Base-by-base conservation (phyloP, 352 stramenopile genomes). In the Pseudoperonospora humuli region DNA sequence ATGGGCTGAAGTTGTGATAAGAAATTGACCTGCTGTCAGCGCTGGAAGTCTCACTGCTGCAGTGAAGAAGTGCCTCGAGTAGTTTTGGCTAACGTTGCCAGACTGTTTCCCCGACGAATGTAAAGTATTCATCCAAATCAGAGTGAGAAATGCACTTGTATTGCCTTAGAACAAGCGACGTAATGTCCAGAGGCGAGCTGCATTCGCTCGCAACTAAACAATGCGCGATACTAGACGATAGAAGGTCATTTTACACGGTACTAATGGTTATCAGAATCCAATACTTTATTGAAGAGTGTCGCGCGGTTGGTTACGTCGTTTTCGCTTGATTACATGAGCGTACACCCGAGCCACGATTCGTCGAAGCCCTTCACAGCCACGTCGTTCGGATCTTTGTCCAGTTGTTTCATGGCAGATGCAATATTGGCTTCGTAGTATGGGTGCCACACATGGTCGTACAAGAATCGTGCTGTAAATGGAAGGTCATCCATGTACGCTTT, bases 381-480 rank as follows among this genome's bases (percentile, higher is more conserved):
- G 7, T 63, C 63, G 10, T 46, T 53, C 40, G 66, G 44, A 25
- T 66, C 63, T 4, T 70, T 65, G 33, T 72, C 77, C 4, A 90
- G 31, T 24, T 76, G 62, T 40, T 82, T 87, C 77, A 90, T 90
- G 17, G 69, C 71, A 9, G 64, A 73, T 11, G 72, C 70, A 5
- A 90, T 69, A 46, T 90, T 64, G 31, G 60, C 62, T 14, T 71
- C 57, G 46, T 81, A 90, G 50, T 85, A 81, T 1, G 77, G 75
- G 31, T 84, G 56, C 77, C 77, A 90, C 25, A 86, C 70, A 20
- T 80, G 77, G 27, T 85, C 75, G 47, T 90, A 90, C 29, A 90
- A 42, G 59, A 90, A 86, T 31, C 77, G 65, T 7, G 72, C 70
- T 0, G 72, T 80, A 39, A 90, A 86, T 29, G 77, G 67, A 11